phyloP scores from a whole-genome alignment of 2,329 filamentous ascomycete genomes.

The Meredithiella fracta region DNA sequence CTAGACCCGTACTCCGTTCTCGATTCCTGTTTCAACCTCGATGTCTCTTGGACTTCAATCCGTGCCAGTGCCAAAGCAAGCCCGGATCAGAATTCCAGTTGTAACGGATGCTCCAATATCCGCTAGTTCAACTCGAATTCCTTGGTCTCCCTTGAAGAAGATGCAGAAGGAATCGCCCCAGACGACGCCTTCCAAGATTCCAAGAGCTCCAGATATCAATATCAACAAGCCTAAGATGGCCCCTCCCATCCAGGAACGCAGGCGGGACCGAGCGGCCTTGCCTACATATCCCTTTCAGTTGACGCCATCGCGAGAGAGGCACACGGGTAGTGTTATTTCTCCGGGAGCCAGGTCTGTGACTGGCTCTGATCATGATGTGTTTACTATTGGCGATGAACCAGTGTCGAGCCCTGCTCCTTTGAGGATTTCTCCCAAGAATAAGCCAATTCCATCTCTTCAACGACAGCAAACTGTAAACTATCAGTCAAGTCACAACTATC shows the following conservation, averaged over 20 bases:
- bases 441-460: background rate
- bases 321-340: background rate
- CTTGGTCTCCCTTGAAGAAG: background rate
- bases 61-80: conserved; percentile 2
- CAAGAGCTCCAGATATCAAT: background rate
- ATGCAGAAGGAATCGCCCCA: background rate
- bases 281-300: background rate
- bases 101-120: too few relatives aligned
- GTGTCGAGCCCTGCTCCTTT: background rate
- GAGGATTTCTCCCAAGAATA: background rate
- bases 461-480: background rate
- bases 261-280: background rate
- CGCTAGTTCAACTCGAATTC: background rate
- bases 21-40: background rate
- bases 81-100: background rate
- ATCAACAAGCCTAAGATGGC: background rate
- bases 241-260: background rate
- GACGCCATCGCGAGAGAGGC: background rate
- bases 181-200: background rate
- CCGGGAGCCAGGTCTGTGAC: background rate
- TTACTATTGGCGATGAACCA: background rate
- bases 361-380: background rate
- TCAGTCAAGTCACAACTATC: too few relatives aligned
- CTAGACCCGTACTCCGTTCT: background rate
- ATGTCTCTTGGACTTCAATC: background rate